phyloP scores from a whole-genome alignment of 2,329 filamentous ascomycete genomes.

The Beauveria scarabaeidicola region DNA sequence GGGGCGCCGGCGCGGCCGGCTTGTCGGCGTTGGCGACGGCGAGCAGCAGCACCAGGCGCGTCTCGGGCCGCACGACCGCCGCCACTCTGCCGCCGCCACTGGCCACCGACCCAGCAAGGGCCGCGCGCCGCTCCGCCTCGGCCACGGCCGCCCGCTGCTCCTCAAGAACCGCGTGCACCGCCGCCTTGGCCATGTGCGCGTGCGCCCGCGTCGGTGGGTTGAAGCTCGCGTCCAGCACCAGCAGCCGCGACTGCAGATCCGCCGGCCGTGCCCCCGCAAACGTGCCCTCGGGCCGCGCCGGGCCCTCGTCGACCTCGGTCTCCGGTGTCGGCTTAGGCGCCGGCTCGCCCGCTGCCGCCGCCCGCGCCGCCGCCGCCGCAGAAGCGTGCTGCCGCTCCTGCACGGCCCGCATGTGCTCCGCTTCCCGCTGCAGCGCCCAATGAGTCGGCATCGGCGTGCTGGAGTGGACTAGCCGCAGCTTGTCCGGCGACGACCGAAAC shows the following conservation, averaged over 20 bases:
- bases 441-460: neutral
- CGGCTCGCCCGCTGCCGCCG: neutral
- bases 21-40: conserved; percentile 60
- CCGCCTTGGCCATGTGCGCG: conserved; percentile 45
- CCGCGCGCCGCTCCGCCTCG: neutral
- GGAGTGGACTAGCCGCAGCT: conserved; percentile 36
- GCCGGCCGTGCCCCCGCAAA: conserved; percentile 5
- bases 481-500: conserved; percentile 35
- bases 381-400: neutral
- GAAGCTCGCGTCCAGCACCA: conserved; percentile 60
- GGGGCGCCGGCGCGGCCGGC: conserved; percentile 56
- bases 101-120: neutral
- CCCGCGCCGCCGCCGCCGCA: neutral
- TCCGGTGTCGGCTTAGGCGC: conserved; percentile 1
- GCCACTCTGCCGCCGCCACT: conserved; percentile 3
- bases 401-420: neutral
- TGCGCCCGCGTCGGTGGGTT: conserved; percentile 60
- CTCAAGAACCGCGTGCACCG: conserved; percentile 22
- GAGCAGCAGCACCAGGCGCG: conserved; percentile 49
- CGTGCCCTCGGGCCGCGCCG: conserved; percentile 17
- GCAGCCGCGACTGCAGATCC: conserved; percentile 24
- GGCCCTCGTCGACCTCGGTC: neutral
- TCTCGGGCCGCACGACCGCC: conserved; percentile 5
- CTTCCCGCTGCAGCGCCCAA: conserved; percentile 4
- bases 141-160: conserved; percentile 8